These are phyloP conservation scores for Amniculicola lignicola DNA, from an alignment of 495 filamentous ascomycete species.

Conservation along the genomic window DNA sequence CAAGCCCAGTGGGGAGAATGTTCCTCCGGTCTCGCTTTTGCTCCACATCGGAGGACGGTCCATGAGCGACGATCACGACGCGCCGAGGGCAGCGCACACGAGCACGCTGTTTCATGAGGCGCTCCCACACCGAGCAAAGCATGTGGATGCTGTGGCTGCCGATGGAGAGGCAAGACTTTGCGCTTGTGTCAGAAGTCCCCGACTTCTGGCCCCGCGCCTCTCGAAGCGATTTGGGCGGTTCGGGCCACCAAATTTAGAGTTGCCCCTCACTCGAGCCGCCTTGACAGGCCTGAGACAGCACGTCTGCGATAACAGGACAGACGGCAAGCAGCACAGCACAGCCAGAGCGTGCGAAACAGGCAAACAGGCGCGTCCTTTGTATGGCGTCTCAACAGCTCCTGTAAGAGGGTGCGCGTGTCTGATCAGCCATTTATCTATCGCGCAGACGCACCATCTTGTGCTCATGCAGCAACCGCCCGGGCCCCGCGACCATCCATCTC, in stretches of 20 bases:
- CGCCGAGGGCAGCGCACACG: conserved; percentile 9
- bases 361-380: conserved; percentile 13
- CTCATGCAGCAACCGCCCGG: conserved; percentile 1
- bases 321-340: too few relatives aligned
- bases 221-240: not conserved
- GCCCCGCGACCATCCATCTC: conserved; percentile 10
- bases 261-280: conserved; percentile 14
- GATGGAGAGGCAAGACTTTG: too few relatives aligned
- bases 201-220: too few relatives aligned
- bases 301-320: not conserved
- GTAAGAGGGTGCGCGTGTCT: not conserved
- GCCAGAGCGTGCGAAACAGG: not conserved
- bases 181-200: too few relatives aligned
- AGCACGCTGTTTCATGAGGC: conserved; percentile 27
- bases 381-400: not conserved
- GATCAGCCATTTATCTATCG: not conserved
- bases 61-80: too few relatives aligned
- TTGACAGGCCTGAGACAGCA: conserved; percentile 1
- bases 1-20: too few relatives aligned
- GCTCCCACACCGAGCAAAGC: conserved; percentile 4
- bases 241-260: conserved; percentile 5
- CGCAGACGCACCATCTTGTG: not conserved
- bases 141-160: too few relatives aligned
- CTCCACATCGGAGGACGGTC: too few relatives aligned
- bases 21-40: too few relatives aligned